Base-by-base conservation (phyloP, 2,329 filamentous ascomycete species). In the Aspergillus ochraceus region DNA sequence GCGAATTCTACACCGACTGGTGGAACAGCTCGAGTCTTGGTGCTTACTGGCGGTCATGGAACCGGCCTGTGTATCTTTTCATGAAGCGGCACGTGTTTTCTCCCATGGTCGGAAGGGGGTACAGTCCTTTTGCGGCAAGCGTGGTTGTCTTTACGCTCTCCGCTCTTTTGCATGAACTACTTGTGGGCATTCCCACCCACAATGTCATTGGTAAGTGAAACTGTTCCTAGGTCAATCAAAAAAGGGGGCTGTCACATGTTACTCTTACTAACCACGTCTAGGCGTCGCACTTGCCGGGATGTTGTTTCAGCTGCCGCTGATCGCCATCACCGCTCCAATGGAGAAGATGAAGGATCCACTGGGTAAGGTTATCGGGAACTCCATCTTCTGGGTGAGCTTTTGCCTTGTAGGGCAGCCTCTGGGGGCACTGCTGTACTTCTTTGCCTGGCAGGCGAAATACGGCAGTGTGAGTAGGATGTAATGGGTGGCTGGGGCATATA, bases 381-480 rank as follows among this genome's bases (percentile, higher is more conserved):
- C 89, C 70, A 93, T 96, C 59, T 99, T 99, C 76, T 98, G 95
- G 95, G 83, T 97, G 20, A 94, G 90, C 12, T 99, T 99, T 72
- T 97, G 94, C 65, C 86, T 98, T 2, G 90, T 99, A 12, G 95
- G 95, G 3, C 95, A 99, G 80, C 95, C 95, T 0, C 85, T 98
- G 68, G 95, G 92, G 1, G 93, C 92, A 0, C 80, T 99, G 61
- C 83, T 96, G 74, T 99, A 99, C 76, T 99, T 97, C 76, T 98
- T 98, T 74, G 93, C 93, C 1, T 99, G 95, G 94, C 94, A 98
- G 78, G 92, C 92, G 57, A 98, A 98, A 80, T 97, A 97, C 73
- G 95, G 95, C 12, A 92, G 89, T 69, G 89, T 93, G 22, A 91
- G 80, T 64, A 73, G 71, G 52, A 67, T 70, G 63, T 50, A 55